Conservation (phyloP, 352 stramenopile genomes). For the Pythium dissotocum region DNA sequence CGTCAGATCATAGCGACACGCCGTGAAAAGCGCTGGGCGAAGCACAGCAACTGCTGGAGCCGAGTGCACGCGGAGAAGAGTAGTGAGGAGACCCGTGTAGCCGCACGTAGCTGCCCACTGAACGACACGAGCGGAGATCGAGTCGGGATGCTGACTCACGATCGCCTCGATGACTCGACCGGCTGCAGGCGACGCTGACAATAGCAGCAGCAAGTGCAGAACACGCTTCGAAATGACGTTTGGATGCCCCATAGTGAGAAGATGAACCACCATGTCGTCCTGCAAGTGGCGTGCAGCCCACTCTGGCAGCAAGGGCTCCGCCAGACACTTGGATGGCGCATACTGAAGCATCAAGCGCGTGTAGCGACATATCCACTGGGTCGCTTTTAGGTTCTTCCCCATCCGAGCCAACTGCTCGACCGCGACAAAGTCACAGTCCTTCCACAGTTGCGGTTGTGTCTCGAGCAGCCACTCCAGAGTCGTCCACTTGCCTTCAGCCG, state of each 20-base stretch:
- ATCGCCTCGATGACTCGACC: slow-evolving; percentile 1
- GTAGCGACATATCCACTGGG: not conserved
- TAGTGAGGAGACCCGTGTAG: slow-evolving; percentile 1
- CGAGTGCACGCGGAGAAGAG: not conserved
- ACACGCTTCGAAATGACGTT: not conserved
- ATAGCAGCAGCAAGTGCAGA: not conserved
- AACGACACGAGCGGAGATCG: not conserved
- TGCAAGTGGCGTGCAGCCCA: slow-evolving; percentile 14
- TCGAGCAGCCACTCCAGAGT: slow-evolving; percentile 9
- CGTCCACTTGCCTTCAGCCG: not conserved
- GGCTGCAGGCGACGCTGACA: not conserved
- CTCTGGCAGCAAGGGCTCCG: not conserved
- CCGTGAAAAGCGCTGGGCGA: not conserved
- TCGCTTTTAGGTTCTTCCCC: no score
- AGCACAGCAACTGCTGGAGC: not conserved
- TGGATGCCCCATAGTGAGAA: not conserved
- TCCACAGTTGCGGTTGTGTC: not conserved
- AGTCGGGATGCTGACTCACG: slow-evolving; percentile 5
- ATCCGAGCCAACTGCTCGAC: not conserved
- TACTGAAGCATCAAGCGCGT: slow-evolving; percentile 1
- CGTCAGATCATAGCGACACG: slow-evolving; percentile 3
- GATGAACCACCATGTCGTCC: not conserved
- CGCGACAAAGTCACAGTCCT: not conserved
- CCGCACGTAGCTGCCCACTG: slow-evolving; percentile 19
- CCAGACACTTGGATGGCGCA: not conserved